phyloP scores from a whole-genome alignment of 306 rosid genomes.

The Rosa lucieae region DNA sequence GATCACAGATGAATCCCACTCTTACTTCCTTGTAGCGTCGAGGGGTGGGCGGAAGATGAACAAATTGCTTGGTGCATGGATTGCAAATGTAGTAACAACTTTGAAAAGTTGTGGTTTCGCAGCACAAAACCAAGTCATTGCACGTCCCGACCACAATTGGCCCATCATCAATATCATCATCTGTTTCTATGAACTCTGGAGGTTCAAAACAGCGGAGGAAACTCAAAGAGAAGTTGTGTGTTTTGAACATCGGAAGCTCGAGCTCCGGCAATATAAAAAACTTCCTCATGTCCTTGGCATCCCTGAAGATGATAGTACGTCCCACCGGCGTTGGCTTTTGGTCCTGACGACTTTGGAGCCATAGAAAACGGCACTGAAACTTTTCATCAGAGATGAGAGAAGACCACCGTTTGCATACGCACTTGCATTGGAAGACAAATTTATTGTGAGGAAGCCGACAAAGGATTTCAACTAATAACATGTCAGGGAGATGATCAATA shows the following conservation, averaged over 20 bases:
- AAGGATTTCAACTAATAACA: neutral
- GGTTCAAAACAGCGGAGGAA: neutral
- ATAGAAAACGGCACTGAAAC: neutral
- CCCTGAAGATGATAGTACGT: neutral
- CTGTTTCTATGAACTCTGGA: neutral
- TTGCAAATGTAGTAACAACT: neutral
- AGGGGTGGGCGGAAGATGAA: neutral
- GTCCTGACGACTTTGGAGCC: neutral
- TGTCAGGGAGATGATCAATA: neutral
- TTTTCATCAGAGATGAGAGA: neutral
- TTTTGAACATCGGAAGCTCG: neutral
- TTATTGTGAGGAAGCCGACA: neutral
- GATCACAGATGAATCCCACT: neutral
- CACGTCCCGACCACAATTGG: neutral
- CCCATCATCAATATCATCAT: neutral
- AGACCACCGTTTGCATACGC: neutral
- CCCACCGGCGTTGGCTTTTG: neutral
- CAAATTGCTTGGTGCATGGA: neutral
- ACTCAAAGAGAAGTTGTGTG: neutral
- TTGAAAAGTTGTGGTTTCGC: neutral
- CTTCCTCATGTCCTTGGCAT: neutral
- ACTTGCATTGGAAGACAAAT: neutral
- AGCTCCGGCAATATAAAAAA: neutral
- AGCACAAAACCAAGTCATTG: neutral
- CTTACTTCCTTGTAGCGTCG: neutral